A percentile compares a stretch with the other conserved stretches of the same genome.
phyloP scores from a whole-genome alignment of 345 rosid genomes.

The Pistacia vera region DNA sequence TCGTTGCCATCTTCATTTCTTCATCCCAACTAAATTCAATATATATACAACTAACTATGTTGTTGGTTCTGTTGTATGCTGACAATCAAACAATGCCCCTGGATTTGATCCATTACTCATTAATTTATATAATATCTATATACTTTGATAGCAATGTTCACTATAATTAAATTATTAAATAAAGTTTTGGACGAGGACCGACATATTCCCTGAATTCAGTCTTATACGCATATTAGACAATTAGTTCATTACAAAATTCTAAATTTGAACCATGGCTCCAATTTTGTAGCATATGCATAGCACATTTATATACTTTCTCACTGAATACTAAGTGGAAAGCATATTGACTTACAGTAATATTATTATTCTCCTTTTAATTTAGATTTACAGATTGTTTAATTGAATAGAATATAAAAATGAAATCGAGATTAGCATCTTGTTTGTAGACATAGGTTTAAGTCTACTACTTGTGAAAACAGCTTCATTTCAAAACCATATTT shows the following conservation, averaged over 20 bases:
- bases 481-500: background rate
- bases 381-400: too few relatives aligned
- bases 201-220: constrained; percentile 39
- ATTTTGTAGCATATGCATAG: background rate
- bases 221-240: constrained; percentile 10
- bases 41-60: too few relatives aligned
- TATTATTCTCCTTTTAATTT: background rate
- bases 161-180: too few relatives aligned
- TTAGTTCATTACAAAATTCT: constrained; percentile 15
- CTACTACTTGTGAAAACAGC: too few relatives aligned
- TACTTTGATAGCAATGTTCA: too few relatives aligned
- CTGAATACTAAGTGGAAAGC: constrained; percentile 32
- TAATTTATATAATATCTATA: background rate
- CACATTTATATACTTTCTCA: constrained; percentile 19
- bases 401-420: too few relatives aligned
- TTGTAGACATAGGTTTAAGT: too few relatives aligned
- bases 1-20: too few relatives aligned
- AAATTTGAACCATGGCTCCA: constrained; percentile 29
- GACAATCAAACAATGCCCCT: constrained; percentile 5
- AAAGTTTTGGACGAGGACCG: constrained; percentile 15
- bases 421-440: too few relatives aligned
- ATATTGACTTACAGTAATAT: background rate
- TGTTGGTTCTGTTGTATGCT: background rate
- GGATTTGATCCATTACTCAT: background rate
- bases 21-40: too few relatives aligned